Evolutionary conservation across 768 basidiomycete genomes (phyloP).

Genomic region (Imleria badia): DNA sequence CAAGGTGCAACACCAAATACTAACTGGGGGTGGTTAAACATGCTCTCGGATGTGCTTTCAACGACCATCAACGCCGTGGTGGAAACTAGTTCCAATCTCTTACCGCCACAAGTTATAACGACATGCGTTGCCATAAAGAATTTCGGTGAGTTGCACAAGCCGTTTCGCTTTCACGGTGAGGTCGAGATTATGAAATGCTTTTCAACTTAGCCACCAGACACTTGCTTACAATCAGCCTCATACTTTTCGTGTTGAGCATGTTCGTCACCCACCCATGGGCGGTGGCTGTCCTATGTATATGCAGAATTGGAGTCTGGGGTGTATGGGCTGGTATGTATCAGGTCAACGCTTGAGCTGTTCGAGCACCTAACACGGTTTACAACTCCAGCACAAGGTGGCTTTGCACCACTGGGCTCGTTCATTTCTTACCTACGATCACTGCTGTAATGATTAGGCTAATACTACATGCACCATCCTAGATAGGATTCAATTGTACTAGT

Average conservation of each 20-base stretch:
- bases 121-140: background rate
- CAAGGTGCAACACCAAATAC: background rate
- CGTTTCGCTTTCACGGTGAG: too few relatives aligned
- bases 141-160: conserved; percentile 2
- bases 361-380: background rate
- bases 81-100: fast-evolving
- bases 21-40: background rate
- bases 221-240: too few relatives aligned
- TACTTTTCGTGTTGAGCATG: too few relatives aligned
- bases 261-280: too few relatives aligned
- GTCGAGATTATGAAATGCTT: background rate
- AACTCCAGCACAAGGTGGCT: too few relatives aligned
- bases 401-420: too few relatives aligned
- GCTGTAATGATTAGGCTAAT: too few relatives aligned
- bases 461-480: too few relatives aligned
- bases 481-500: too few relatives aligned
- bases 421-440: too few relatives aligned
- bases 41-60: fast-evolving
- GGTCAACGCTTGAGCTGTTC: background rate
- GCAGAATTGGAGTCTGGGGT: too few relatives aligned
- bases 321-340: conserved; percentile 5
- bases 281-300: too few relatives aligned
- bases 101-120: background rate
- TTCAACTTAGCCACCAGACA: background rate
- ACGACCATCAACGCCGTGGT: fast-evolving